phyloP scores from a whole-genome alignment of 2,329 filamentous ascomycete genomes.

The Diplocarpon rosae region DNA sequence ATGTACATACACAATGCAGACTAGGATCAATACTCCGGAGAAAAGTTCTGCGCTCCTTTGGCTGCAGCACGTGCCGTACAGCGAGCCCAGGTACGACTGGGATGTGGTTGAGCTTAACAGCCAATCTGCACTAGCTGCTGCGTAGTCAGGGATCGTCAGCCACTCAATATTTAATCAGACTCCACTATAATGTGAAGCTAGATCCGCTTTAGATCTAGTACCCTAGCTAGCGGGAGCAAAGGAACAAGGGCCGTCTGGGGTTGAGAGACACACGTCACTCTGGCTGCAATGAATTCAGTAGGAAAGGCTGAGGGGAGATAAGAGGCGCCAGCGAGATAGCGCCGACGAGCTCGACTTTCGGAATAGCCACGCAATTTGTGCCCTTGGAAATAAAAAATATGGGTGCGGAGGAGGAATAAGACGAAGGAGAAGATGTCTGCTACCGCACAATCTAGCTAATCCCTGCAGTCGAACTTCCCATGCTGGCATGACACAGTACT shows the following conservation, averaged over 20 bases:
- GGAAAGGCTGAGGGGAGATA: not conserved
- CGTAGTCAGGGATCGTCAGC: not conserved
- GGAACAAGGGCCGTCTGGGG: not conserved
- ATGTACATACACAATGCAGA: not conserved
- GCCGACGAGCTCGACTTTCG: conserved; percentile 5
- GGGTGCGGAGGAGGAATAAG: too few relatives aligned
- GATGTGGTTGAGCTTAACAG: not conserved
- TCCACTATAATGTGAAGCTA: not conserved
- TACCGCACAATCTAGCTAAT: not conserved
- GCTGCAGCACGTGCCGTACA: not conserved
- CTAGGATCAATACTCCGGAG: too few relatives aligned
- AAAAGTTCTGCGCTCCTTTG: not conserved
- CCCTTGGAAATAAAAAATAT: too few relatives aligned
- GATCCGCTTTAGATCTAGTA: not conserved
- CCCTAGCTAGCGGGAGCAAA: not conserved
- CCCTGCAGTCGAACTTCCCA: too few relatives aligned
- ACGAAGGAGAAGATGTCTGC: too few relatives aligned
- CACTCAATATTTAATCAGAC: not conserved
- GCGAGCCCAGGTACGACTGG: not conserved
- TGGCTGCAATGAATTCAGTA: not conserved
- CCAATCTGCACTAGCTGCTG: not conserved
- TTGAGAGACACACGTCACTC: conserved; percentile 3
- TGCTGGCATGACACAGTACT: conserved; percentile 4
- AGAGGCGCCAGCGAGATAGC: conserved; percentile 4
- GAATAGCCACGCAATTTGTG: too few relatives aligned